Base-by-base conservation (phyloP, 2,329 filamentous ascomycete genomes). In the Cordyceps fumosorosea region DNA sequence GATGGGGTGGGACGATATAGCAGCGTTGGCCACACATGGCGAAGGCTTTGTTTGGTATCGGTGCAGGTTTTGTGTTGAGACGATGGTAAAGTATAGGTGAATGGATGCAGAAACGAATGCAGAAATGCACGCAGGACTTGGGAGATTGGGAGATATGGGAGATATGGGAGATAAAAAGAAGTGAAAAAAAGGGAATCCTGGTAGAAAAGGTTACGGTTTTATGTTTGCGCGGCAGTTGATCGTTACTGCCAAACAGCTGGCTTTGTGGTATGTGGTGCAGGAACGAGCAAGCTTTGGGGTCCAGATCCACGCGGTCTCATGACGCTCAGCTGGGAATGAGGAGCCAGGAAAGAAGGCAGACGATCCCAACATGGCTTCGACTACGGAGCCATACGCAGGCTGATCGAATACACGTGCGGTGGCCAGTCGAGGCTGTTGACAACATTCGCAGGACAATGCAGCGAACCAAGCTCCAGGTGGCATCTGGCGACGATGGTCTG, bases 1-100 rank as follows among this genome's bases (percentile, higher is more conserved):
- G 72, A 62, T 81, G 76, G 22, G 79, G 79, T 22, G 79, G 79
- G 5, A 81, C 74, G 62, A 80, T 75, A 63, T 71, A 76, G 68
- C 76, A 79, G 62, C 67, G 69, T 44, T 61, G 51, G 56, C 60
- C 56, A 50, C 56, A 60, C 55, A 59, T 64, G 60, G 29, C 57
- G 57, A 44, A 44, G 7, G n/a, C 16, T 42, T n/a, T 3, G 44
- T 32, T n/a, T 3, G 44, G 40, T 56, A 22, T 34, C 26, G 3
- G 11, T 14, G 24, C n/a, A 12, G n/a, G 29, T 12, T 18, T 20
- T 32, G 48, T 20, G 16, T 37, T 48, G 24, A 32, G 26, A 24
- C 11, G 16, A n/a, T 44, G 53, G 3, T 37, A 22, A 47, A 22
- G 14, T 10, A 48, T 22, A 12, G 29, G 24, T 4, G 34, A 14